phyloP scores from a whole-genome alignment of 176 grass and related monocot species.

The Pharus latifolius region DNA sequence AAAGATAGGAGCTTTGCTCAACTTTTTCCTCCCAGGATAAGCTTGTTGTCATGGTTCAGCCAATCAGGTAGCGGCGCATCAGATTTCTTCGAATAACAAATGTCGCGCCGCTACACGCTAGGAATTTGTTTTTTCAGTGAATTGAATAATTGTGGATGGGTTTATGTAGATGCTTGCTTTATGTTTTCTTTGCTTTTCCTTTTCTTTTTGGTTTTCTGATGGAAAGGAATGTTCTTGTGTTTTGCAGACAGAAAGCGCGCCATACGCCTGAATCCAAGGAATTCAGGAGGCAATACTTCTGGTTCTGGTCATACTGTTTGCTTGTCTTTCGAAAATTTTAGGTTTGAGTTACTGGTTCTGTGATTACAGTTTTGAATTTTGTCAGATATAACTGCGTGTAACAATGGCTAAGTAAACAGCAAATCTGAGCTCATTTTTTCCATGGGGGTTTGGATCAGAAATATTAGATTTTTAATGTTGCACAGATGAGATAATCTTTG shows the following conservation, averaged over 20 bases:
- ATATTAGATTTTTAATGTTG: no score
- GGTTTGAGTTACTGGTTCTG: no score
- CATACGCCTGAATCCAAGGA: background rate
- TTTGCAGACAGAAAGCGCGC: slow-evolving; percentile 6
- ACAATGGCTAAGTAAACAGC: no score
- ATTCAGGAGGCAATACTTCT: no score
- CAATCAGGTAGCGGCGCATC: background rate
- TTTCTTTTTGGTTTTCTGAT: background rate
- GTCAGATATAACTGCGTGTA: no score
- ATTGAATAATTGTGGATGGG: background rate
- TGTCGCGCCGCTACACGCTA: background rate
- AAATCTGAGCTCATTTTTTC: no score
- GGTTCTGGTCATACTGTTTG: no score
- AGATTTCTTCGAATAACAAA: slow-evolving; percentile 8
- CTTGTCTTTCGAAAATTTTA: no score
- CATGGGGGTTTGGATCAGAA: no score
- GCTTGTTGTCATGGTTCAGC: background rate
- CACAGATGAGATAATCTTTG: no score
- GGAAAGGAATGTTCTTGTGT: background rate
- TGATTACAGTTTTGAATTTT: no score
- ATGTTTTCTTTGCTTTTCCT: background rate
- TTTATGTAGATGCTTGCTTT: background rate
- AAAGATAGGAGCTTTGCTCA: background rate
- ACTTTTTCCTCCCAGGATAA: slow-evolving; percentile 16
- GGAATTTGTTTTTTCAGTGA: background rate